These are phyloP conservation scores for Colletotrichum liriopes DNA, from an alignment of 2,329 filamentous ascomycete species.

Conservation along the genomic window DNA sequence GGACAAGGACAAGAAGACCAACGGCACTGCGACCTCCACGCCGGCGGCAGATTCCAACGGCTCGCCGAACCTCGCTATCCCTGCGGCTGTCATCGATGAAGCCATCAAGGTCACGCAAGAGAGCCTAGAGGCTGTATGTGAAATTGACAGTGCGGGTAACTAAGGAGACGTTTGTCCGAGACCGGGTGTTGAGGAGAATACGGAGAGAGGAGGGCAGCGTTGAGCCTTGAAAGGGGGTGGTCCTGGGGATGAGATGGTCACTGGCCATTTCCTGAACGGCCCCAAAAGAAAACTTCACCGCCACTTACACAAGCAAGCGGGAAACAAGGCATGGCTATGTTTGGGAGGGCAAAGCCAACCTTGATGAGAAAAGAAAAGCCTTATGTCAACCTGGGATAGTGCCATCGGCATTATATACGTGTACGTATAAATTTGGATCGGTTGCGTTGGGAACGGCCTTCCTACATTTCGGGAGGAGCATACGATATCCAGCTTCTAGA, in stretches of 20 bases:
- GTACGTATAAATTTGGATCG: constrained; percentile 25
- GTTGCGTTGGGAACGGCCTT: constrained; percentile 8
- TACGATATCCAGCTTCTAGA: constrained; percentile 29
- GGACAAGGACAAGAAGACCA: constrained; percentile 38
- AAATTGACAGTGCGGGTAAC: constrained; percentile 50
- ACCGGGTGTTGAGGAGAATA: background rate
- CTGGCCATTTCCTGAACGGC: background rate
- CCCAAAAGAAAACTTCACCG: too few relatives aligned
- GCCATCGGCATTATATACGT: constrained; percentile 6
- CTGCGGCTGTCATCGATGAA: constrained; percentile 73
- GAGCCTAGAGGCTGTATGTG: constrained; percentile 67
- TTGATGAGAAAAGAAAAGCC: constrained; percentile 5
- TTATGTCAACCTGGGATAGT: constrained; percentile 18
- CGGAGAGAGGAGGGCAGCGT: background rate
- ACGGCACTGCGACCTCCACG: constrained; percentile 33
- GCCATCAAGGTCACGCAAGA: constrained; percentile 73
- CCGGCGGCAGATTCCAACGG: constrained; percentile 43
- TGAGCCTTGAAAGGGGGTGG: background rate
- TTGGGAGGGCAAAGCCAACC: background rate
- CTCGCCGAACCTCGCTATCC: constrained; percentile 66
- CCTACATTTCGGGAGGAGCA: constrained; percentile 6
- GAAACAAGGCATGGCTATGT: background rate
- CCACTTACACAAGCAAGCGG: background rate
- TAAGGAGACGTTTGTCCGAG: background rate
- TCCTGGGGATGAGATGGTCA: background rate